phyloP scores from a whole-genome alignment of 225 moss, liverwort and hornwort genomes.

The Neckera pumila region DNA sequence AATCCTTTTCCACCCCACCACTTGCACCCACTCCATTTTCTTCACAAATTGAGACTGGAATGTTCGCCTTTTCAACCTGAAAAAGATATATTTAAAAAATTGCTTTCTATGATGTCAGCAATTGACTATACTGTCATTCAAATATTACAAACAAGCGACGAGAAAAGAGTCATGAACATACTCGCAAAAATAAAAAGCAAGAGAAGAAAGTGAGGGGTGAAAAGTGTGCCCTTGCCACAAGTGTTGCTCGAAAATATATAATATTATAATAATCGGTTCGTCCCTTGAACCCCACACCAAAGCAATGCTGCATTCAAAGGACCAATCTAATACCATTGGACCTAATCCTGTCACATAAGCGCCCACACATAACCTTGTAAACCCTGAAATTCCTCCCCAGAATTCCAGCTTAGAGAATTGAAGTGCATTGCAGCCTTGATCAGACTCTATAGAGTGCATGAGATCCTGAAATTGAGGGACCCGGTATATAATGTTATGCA shows the following conservation, averaged over 20 bases:
- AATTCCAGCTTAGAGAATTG: not conserved
- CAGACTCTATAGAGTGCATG: not conserved
- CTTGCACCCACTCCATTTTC: not conserved
- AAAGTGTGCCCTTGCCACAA: constrained; percentile 1
- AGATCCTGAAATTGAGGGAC: not conserved
- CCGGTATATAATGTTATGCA: not conserved
- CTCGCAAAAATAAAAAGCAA: not conserved
- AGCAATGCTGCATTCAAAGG: not conserved
- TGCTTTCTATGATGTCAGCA: constrained; percentile 5
- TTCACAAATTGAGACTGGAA: not conserved
- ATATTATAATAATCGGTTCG: not conserved
- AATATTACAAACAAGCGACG: not conserved
- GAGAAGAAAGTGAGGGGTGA: not conserved
- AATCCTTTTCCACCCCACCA: not conserved
- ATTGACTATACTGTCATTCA: not conserved
- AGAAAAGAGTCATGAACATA: not conserved
- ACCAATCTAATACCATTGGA: not conserved
- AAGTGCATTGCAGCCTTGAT: not conserved
- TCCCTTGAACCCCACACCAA: not conserved
- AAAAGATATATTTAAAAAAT: not conserved
- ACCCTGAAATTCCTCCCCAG: not conserved
- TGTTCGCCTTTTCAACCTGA: constrained; percentile 16
- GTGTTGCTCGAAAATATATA: not conserved
- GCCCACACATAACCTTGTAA: not conserved
- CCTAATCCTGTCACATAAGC: not conserved